Base-by-base conservation (phyloP, 192 early-diverging fungal genomes). In the Geranomyces variabilis region DNA sequence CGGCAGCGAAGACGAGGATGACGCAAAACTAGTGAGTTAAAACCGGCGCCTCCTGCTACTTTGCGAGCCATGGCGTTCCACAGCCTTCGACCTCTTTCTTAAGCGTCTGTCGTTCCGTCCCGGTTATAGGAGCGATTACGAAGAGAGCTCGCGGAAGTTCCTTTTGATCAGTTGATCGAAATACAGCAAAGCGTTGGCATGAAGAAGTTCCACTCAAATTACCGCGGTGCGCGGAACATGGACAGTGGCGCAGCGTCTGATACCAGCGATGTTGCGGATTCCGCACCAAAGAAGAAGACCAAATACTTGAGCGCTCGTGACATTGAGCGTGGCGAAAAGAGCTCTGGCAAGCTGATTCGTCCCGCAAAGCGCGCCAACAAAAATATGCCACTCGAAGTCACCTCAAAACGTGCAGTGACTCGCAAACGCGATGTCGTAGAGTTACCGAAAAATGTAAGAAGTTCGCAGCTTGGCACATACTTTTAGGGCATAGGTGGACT, bases 121-220 rank as follows among this genome's bases (percentile, higher is more conserved):
- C 36, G 10, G 5, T 41, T 41, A 41, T 10, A 53, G 51, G 53
- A 53, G 29, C 13, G 36, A 19, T 49, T 69, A 72, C 73, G 70
- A 55, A 48, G 34, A 51, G 72, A 80, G 63, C 84, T 95, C 5
- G 89, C 91, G 7, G 87, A 91, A 53, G 86, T 93, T 19, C 87
- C 92, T 9, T 95, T 95, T 74, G 89, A 88, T 69, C 86, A 94
- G 66, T 75, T 94, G 26, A 83, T 92, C 56, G 88, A 91, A 55
- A 88, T 94, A 28, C 90, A 93, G 79, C 75, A 86, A 64, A 90
- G 90, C 63, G 75, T 93, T 60, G 90, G 88, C 17, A 80, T 80
- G 69, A 88, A 90, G 59, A 85, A 83, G 41, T 89, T 90, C 49
- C 85, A 85, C 63, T 67, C 82, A 61, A 77, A 81, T 15, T 73